A percentile compares a stretch with the other conserved stretches of the same genome.
phyloP scores from a whole-genome alignment of 768 basidiomycete genomes.

The Leccinum incarnatum region DNA sequence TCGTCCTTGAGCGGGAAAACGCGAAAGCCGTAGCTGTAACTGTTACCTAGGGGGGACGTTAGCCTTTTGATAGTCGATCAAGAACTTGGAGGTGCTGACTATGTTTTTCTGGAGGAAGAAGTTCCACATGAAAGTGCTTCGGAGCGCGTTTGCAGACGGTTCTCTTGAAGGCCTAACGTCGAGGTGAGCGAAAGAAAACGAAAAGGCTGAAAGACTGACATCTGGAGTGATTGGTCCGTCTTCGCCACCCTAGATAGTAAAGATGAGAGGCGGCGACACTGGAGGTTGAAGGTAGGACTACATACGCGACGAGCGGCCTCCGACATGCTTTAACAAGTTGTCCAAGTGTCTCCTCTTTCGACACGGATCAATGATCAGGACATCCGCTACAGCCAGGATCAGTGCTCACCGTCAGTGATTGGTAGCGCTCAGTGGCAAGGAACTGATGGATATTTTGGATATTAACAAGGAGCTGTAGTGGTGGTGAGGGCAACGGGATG shows the following conservation, averaged over 20 bases:
- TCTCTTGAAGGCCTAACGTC: conserved; percentile 54
- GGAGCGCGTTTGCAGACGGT: conserved; percentile 62
- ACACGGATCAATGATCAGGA: conserved; percentile 8
- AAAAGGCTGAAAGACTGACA: conserved; percentile 18
- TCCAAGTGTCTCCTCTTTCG: neutral
- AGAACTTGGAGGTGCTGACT: conserved; percentile 35
- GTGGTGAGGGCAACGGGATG: neutral
- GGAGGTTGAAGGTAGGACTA: neutral
- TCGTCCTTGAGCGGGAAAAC: conserved; percentile 45
- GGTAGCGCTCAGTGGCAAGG: neutral
- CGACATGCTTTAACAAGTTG: neutral
- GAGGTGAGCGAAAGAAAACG: neutral
- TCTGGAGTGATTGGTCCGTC: conserved; percentile 22
- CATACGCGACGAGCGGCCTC: conserved; percentile 12
- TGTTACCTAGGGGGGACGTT: conserved; percentile 40
- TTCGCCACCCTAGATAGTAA: neutral
- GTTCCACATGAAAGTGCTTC: conserved; percentile 53
- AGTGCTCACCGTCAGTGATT: conserved; percentile 2
- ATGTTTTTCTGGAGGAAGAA: conserved; percentile 57
- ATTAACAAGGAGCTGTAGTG: neutral
- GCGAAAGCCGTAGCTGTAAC: conserved; percentile 60
- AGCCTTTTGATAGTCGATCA: neutral
- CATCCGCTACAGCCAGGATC: neutral
- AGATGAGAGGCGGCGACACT: neutral
- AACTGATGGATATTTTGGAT: neutral